Evolutionary conservation across 352 stramenopile genomes (phyloP).

Genomic region (Phytophthora pisi): DNA sequence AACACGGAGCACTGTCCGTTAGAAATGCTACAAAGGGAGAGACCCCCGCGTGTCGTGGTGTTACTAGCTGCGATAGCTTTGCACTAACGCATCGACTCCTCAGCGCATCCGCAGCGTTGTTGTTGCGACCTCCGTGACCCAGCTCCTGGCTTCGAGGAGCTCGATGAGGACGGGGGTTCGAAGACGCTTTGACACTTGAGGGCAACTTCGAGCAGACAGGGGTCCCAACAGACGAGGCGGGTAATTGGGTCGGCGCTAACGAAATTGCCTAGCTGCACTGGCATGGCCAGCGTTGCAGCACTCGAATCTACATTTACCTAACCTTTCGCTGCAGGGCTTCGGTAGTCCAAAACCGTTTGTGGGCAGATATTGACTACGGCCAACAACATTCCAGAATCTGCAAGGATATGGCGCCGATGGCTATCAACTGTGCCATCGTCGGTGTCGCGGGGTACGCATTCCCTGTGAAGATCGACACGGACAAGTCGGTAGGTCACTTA

Average conservation of each 20-base stretch:
- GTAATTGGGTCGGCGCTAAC: conserved; percentile 11
- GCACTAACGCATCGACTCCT: no score
- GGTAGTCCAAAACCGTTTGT: no score
- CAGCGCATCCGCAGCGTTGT: no score
- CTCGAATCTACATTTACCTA: no score
- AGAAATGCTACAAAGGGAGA: conserved; percentile 5
- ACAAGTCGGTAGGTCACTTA: not conserved
- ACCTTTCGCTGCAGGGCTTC: no score
- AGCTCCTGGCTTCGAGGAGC: not conserved
- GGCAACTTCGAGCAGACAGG: not conserved
- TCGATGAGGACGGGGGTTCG: not conserved
- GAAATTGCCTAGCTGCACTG: not conserved
- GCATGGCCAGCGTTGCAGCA: not conserved
- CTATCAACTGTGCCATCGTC: not conserved
- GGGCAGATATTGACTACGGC: no score
- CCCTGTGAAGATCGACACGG: not conserved
- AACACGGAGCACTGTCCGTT: conserved; percentile 20
- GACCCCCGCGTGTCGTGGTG: not conserved
- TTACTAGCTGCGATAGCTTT: not conserved
- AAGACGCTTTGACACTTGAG: not conserved
- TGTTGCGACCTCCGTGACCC: no score
- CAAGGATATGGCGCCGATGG: not conserved
- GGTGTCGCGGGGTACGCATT: not conserved
- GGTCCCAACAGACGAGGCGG: conserved; percentile 8
- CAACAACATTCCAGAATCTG: not conserved